Evolutionary conservation across 2,329 filamentous ascomycete genomes (phyloP), one percentile per base, ranked within the genome.

Genomic region (Gyromitra esculenta): DNA sequence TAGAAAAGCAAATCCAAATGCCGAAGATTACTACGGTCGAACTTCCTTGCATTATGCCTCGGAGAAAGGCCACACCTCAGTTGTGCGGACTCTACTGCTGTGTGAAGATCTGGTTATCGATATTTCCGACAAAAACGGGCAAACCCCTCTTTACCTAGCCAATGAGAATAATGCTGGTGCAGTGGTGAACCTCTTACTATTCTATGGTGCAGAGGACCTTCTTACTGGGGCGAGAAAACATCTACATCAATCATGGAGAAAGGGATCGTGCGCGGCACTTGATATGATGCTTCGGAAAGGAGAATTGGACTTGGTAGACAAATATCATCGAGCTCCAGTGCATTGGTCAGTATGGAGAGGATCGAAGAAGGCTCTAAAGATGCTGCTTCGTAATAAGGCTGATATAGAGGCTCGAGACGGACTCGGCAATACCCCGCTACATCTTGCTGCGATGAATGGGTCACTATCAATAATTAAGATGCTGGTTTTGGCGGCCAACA

Each of bases 291-390:
- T 50, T 5, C 5, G 15, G 11, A 8, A 35, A 21, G 6, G 8
- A 1, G 5, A 15, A 39, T 18, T 48, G 21, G 13, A 63, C 8
- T 8, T 63, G 2, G 5, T 5, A n/a, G 60, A 63, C 13, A 7
- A 35, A 41, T 63, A 48, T 35, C 1, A 8, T 1, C 60, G 64
- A 35, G 43, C 75, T n/a, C 75, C 80, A 48, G 43, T 80, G 31
- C 78, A 81, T 35, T 78, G 68, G 39, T 79, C 80, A 45, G 78
- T 71, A 35, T 75, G 65, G 45, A 50, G 70, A 25, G 79, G 77
- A 5, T 56, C 76, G 25, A 5, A 18, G 15, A 21, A 15, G 15
- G 43, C 37, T 1, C 31, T 45, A 8, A 5, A 45, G 25, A 8
- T 54, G 48, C 35, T 77, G 11, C 35, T 72, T 21, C 11, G 11